phyloP scores from a whole-genome alignment of 2,329 filamentous ascomycete species.

The Purpureocillium lavendulum region DNA sequence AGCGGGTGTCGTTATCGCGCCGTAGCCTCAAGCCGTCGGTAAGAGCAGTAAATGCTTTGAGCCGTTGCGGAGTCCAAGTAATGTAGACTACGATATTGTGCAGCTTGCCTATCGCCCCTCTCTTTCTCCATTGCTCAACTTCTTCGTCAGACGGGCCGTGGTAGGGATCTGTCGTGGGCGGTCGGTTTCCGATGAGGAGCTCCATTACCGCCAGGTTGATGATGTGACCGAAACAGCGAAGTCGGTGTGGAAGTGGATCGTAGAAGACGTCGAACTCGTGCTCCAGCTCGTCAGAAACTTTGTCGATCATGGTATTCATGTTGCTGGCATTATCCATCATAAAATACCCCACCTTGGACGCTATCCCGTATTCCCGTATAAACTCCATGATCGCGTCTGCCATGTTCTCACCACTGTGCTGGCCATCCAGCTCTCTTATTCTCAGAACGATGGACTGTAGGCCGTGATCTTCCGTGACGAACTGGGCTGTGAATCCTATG shows the following conservation, averaged over 20 bases:
- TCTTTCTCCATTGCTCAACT: background rate
- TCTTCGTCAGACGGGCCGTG: slow-evolving; percentile 1
- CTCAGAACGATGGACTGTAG: slow-evolving; percentile 3
- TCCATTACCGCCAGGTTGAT: slow-evolving; percentile 3
- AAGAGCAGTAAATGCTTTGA: background rate
- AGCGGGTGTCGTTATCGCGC: slow-evolving; percentile 1
- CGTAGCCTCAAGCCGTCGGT: background rate
- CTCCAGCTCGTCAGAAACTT: slow-evolving; percentile 2
- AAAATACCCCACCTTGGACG: slow-evolving; percentile 2
- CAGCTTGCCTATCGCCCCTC: background rate
- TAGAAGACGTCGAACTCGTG: slow-evolving; percentile 4
- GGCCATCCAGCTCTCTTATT: slow-evolving; percentile 5
- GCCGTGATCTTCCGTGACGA: slow-evolving; percentile 3
- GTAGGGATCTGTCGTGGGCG: background rate
- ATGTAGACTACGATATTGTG: slow-evolving; percentile 3
- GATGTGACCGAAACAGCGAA: slow-evolving; percentile 3
- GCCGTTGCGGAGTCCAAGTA: background rate
- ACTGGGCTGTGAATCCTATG: slow-evolving; percentile 5
- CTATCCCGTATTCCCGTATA: slow-evolving; percentile 2
- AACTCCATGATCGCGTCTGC: slow-evolving; percentile 3
- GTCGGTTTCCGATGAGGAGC: slow-evolving; percentile 3
- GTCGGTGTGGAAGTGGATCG: slow-evolving; percentile 2
- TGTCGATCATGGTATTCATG: slow-evolving; percentile 4
- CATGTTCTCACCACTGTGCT: slow-evolving; percentile 5
- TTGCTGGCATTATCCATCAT: slow-evolving; percentile 6